Evolutionary conservation across 208 protist genomes (phyloP), one percentile per base, ranked within the genome.

Genomic region (Trypanosoma theileri): DNA sequence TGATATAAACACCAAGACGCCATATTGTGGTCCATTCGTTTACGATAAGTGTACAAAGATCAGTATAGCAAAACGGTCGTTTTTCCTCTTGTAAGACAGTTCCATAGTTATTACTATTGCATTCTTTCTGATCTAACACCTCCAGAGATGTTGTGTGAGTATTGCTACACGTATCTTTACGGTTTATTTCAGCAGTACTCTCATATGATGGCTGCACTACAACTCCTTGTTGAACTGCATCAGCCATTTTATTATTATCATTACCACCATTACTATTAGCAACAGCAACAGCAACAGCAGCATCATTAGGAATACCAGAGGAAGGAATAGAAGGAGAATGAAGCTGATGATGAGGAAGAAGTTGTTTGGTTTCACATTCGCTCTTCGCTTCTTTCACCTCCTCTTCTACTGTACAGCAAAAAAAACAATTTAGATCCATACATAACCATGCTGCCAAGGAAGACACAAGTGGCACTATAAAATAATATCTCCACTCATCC

Each of bases 1-100:
- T 66, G 19, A 89, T 69, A 66, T 89, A 91, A 19, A 94, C n/a
- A 21, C 91, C 91, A 4, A 96, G 71, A 8, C 87, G 84, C 82
- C 85, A 93, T 17, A 92, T 93, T 26, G 73, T 71, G 40, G 26
- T 51, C 84, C 85, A 91, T 66, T 86, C 65, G 53, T 87, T 79
- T 40, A 81, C 63, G 12, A 92, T 70, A 26, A 79, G 85, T 12
- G 35, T 13, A 74, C 81, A 91, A 54, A 90, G 51, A 40, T 19
- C 46, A 58, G 3, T 40, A 31, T 67, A 16, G 0, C 14, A 26
- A 19, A 70, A 66, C 4, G 8, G 26, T 28, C 40, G 2, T 17
- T 51, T 9, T 31, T 26, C 41, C 4, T 41, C 46, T 0, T 42
- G 2, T 6, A 16, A 22, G 24, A 26, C 21, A 21, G 1, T 4